Base-by-base conservation (phyloP, 768 basidiomycete genomes). In the Leccinellum rugosiceps region DNA sequence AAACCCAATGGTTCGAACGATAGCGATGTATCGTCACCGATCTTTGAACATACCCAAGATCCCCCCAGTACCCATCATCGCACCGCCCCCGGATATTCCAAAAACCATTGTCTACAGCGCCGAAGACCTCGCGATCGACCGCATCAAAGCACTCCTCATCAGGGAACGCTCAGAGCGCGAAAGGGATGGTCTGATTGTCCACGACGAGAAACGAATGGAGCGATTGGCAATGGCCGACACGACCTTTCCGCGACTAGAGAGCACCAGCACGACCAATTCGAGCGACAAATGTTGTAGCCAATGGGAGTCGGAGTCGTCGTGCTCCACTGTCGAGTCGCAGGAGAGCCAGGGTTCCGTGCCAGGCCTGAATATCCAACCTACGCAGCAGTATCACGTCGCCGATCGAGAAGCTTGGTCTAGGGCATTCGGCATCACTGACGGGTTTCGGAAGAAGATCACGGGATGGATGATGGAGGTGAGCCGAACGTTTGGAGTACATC, bases 41-140 rank as follows among this genome's bases (percentile, higher is more conserved):
- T 58, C 55, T 2, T 60, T 11, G 78, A 49, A 84, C 86, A 21
- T 44, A 1, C 52, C 58, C 1, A 3, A 19, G 9, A 71, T 65
- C 6, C 61, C 65, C 6, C 55, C 63, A 0, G 77, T 84, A 0
- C 84, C 84, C 0, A 76, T 84, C 53, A 80, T 86, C 14, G 83
- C 83, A 4, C 84, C 84, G 2, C 82, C 84, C 0, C 50, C 63
- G 65, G 73, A 8, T 64, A 69, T 25, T 58, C 71, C 6, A 35
- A 63, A 25, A 73, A 76, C 52, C 0, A 1, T 23, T 0, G 35
- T 70, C 15, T 49, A 25, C 17, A 76, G 72, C 21, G 52, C 55
- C 1, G 81, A 80, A 49, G 77, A 77, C 28, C 55, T 68, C 14
- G 81, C 83, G 1, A 78, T 83, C 57, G 61, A 69, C 1, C 68